Evolutionary conservation across 495 filamentous ascomycete species (phyloP).

Genomic region (Letharia lupina): DNA sequence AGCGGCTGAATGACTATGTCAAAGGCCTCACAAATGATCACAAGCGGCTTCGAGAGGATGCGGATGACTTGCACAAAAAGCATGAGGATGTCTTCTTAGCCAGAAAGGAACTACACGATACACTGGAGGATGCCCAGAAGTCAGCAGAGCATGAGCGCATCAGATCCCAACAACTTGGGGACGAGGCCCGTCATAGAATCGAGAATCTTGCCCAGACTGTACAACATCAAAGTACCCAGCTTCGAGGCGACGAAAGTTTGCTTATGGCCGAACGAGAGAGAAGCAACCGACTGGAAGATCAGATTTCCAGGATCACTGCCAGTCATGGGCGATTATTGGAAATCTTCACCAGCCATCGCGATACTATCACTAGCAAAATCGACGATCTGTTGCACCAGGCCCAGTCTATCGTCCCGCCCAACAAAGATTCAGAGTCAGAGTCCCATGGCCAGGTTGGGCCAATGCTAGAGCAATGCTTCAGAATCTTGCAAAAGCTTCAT

Average conservation of each 20-base stretch:
- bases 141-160: background rate
- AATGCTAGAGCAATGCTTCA: slow-evolving; percentile 19
- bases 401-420: background rate
- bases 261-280: slow-evolving; percentile 15
- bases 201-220: slow-evolving; percentile 12
- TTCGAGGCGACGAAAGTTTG: slow-evolving; percentile 4
- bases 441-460: slow-evolving; percentile 8
- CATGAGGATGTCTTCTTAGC: background rate
- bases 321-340: slow-evolving; percentile 9
- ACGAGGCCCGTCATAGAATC: slow-evolving; percentile 10
- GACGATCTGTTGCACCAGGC: slow-evolving; percentile 13
- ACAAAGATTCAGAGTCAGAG: background rate
- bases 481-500: slow-evolving; percentile 15
- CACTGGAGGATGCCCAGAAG: background rate
- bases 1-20: slow-evolving; percentile 18
- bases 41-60: slow-evolving; percentile 20
- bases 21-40: slow-evolving; percentile 26
- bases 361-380: slow-evolving; percentile 17
- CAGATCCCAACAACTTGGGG: slow-evolving; percentile 1
- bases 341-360: slow-evolving; percentile 6
- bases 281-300: slow-evolving; percentile 12
- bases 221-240: slow-evolving; percentile 10
- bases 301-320: slow-evolving; percentile 13
- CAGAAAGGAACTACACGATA: slow-evolving; percentile 7
- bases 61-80: slow-evolving; percentile 1